phyloP scores from a whole-genome alignment of 75 land plant species.

The Chamaecyparis obtusa region DNA sequence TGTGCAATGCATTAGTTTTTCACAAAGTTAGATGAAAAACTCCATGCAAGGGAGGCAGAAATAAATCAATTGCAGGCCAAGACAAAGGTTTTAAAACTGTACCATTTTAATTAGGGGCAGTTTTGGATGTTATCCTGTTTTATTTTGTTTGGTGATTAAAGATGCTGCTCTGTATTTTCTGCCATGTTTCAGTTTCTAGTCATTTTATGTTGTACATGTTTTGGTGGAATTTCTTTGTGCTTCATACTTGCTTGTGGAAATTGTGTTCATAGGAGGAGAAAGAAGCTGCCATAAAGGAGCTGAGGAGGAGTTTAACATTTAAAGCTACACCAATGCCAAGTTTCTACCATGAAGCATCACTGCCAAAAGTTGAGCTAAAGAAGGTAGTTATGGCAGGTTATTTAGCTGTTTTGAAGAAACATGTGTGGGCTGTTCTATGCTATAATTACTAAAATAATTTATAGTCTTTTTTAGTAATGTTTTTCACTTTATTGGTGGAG shows the following conservation, averaged over 20 bases:
- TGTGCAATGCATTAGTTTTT: conserved; percentile 37
- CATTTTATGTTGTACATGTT: neutral
- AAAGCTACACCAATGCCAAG: conserved; percentile 88
- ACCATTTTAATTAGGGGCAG: neutral
- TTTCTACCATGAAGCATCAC: conserved; percentile 84
- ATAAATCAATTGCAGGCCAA: conserved; percentile 56
- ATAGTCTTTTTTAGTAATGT: neutral
- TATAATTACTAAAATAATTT: neutral
- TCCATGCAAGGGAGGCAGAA: conserved; percentile 65
- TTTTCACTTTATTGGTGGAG: neutral
- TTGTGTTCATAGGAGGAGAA: conserved; percentile 49
- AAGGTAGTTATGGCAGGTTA: conserved; percentile 42
- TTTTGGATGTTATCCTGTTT: neutral
- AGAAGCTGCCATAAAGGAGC: conserved; percentile 68
- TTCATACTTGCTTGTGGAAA: neutral
- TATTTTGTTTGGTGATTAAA: neutral
- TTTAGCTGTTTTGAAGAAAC: neutral
- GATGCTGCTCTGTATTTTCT: neutral
- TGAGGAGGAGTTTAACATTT: conserved; percentile 72
- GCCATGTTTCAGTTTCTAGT: neutral
- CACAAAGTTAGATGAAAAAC: conserved; percentile 64
- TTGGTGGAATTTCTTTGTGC: neutral
- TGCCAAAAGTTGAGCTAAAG: conserved; percentile 70
- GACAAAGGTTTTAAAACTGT: conserved; percentile 29
- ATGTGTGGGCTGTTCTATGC: neutral